These are phyloP conservation scores for Fusarium heterosporum DNA, from an alignment of 2,329 filamentous ascomycete species.

Conservation along the genomic window DNA sequence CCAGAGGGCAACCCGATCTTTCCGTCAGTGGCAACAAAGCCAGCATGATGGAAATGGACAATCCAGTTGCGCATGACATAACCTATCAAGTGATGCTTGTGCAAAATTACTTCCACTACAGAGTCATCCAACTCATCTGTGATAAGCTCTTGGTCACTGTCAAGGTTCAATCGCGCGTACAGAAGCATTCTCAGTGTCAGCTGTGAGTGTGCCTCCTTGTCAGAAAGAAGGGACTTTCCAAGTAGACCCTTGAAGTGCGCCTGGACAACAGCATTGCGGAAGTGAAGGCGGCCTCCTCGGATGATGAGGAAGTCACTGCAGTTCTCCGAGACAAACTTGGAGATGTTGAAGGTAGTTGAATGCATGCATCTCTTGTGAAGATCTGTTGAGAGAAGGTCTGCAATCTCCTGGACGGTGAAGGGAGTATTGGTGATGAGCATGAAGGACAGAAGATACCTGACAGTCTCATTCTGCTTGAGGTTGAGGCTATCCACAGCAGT, in stretches of 20 bases:
- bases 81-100: constrained; percentile 48
- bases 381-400: constrained; percentile 50
- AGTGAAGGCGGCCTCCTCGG: constrained; percentile 50
- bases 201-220: constrained; percentile 51
- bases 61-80: constrained; percentile 55
- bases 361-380: constrained; percentile 23
- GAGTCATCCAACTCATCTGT: constrained; percentile 38
- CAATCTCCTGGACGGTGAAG: constrained; percentile 49
- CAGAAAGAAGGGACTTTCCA: constrained; percentile 51
- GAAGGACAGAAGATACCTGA: constrained; percentile 49
- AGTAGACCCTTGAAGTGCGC: constrained; percentile 49
- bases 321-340: constrained; percentile 32
- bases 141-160: constrained; percentile 41
- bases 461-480: constrained; percentile 30
- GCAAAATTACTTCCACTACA: constrained; percentile 44
- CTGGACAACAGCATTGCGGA: constrained; percentile 53
- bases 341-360: constrained; percentile 20
- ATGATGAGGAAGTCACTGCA: constrained; percentile 50
- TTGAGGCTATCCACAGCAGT: constrained; percentile 18
- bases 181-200: constrained; percentile 52
- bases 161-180: constrained; percentile 50
- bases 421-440: constrained; percentile 52
- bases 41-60: constrained; percentile 52
- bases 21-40: constrained; percentile 46
- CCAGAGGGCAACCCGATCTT: constrained; percentile 48